Percentiles rank a stretch among this genome's conserved stretches.
Evolutionary conservation across 225 moss, liverwort and hornwort species (phyloP).

Genomic region (Lunularia cruciata): DNA sequence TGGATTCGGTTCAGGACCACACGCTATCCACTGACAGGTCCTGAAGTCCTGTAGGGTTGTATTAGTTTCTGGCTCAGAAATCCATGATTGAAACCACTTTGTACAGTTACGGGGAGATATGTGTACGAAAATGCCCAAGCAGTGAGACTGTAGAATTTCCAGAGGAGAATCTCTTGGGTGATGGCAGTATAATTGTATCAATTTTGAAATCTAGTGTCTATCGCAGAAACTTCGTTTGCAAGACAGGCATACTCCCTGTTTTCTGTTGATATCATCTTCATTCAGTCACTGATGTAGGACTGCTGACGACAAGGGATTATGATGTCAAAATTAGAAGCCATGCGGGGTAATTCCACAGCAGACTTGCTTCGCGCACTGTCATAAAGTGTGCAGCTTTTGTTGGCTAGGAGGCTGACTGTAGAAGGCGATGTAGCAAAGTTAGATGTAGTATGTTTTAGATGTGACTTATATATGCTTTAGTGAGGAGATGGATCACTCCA

Average conservation of each 20-base stretch:
- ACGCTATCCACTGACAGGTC: constrained; percentile 25
- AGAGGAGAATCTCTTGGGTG: constrained; percentile 22
- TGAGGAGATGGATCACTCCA: constrained; percentile 2
- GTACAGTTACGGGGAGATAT: constrained; percentile 44
- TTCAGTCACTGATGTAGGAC: constrained; percentile 11
- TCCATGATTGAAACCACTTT: constrained; percentile 30
- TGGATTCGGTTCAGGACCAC: constrained; percentile 17
- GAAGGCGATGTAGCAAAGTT: constrained; percentile 14
- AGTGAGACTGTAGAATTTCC: constrained; percentile 28
- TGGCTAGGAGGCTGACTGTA: constrained; percentile 4
- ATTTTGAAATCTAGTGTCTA: constrained; percentile 34
- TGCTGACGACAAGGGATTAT: background rate
- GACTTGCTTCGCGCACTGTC: background rate
- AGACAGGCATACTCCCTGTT: constrained; percentile 1
- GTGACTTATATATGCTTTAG: constrained; percentile 7
- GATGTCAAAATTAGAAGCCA: background rate
- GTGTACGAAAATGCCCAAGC: constrained; percentile 32
- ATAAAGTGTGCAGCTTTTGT: constrained; percentile 8
- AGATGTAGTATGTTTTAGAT: constrained; percentile 4
- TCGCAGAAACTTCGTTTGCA: constrained; percentile 20
- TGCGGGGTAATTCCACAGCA: background rate
- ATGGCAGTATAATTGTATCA: constrained; percentile 27
- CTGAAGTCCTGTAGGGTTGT: constrained; percentile 15
- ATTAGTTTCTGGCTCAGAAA: constrained; percentile 16
- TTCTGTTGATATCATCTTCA: background rate